A percentile compares a stretch with the other conserved stretches of the same genome.
Conservation (phyloP, 1,284 basidiomycete species). For the Cutaneotrichosporon curvatum region DNA sequence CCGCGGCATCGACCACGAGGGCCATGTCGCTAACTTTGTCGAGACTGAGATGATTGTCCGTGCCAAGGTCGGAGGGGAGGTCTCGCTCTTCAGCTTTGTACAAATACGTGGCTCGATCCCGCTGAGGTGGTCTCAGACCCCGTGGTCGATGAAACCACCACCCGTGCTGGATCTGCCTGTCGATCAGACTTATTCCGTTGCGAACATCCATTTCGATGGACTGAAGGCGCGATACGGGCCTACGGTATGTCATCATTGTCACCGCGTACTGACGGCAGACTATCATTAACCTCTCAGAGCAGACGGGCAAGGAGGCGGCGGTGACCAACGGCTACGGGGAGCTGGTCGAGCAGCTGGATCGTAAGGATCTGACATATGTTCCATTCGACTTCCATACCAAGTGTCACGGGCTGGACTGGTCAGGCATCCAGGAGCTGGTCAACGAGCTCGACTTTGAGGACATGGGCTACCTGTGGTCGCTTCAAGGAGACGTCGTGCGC, state of each 20-base stretch:
- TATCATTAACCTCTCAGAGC: conserved; percentile 82
- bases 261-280: conserved; percentile 50
- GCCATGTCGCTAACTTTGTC: conserved; percentile 53
- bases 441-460: conserved; percentile 65
- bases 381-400: conserved; percentile 83
- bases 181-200: conserved; percentile 62
- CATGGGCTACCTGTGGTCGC: conserved; percentile 85
- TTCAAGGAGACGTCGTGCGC: conserved; percentile 62
- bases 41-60: conserved; percentile 62
- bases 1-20: conserved; percentile 51
- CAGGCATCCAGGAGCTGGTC: conserved; percentile 78
- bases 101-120: conserved; percentile 88
- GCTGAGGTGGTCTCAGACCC: conserved; percentile 72
- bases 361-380: conserved; percentile 59
- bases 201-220: conserved; percentile 68
- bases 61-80: conserved; percentile 56
- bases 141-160: conserved; percentile 73
- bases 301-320: conserved; percentile 74
- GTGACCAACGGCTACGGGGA: conserved; percentile 74
- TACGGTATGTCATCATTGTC: conserved; percentile 52
- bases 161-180: conserved; percentile 72
- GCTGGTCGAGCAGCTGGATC: conserved; percentile 55
- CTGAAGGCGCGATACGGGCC: conserved; percentile 66
- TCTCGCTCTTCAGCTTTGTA: conserved; percentile 76
- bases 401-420: conserved; percentile 56